Base-by-base conservation (phyloP, 176 grass and related monocot species). In the Oryza glumipatula region DNA sequence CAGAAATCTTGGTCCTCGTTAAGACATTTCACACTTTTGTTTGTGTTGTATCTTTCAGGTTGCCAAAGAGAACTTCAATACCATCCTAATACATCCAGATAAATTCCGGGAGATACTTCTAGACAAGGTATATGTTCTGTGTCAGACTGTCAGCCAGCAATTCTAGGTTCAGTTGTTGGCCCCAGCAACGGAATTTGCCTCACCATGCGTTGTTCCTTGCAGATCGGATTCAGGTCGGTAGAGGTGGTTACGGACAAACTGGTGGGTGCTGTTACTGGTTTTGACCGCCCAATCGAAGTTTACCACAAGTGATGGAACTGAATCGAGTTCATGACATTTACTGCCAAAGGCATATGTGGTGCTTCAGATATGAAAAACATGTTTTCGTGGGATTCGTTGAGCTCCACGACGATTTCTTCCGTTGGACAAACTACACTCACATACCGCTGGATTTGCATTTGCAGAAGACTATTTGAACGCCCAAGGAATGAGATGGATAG, bases 191-290 rank as follows among this genome's bases (percentile, higher is more conserved):
- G 44, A 54, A 22, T 64, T 65, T 60, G 33, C 49, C 84, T 49
- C 49, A 33, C 70, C 36, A 70, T 49, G 9, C 48, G 43, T 4
- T 76, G 14, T 35, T 79, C 46, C 24, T 94, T 83, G 66, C 91
- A 99, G 96, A 65, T 99, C 46, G 96, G 93, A 72, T 99, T 99
- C 76, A 94, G 91, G 77, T 96, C 96, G 21, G 89, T 68, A 54
- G 91, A 99, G 38, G 76, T 94, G 43, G 85, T 99, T 83, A 91
- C 79, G 10, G 82, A 91, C 78, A 92, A 70, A 82, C 84, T 94
- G 69, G 77, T 74, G 43, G 91, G 93, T 47, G 49, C 96, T 0
- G 94, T 82, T 47, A 76, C 76, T 85, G 96, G 96, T 78, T 99
- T 99, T 85, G 89, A 96, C 30, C 88, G 96, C 24, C 88, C 96